Evolutionary conservation across 1,284 basidiomycete genomes (phyloP).

Genomic region (Papiliotrema fonsecae): DNA sequence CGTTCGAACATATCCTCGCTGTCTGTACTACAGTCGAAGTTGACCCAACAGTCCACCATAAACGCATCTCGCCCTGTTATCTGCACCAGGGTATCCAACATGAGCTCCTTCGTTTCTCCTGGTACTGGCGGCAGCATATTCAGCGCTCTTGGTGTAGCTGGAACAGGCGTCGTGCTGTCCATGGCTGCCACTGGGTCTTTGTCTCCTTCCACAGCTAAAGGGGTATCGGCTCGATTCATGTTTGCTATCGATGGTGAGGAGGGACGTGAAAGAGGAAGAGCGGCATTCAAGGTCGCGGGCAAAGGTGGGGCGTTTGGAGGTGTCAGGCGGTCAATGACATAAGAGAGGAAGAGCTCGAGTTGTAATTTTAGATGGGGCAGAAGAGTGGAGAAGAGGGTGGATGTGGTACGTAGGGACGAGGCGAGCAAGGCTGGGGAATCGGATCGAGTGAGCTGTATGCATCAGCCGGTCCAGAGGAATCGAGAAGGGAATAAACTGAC

Average conservation of each 20-base stretch:
- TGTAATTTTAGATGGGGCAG: slow-evolving; percentile 87
- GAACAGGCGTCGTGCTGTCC: slow-evolving; percentile 8
- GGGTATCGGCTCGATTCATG: background rate
- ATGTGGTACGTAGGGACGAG: slow-evolving; percentile 74
- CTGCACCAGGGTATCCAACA: slow-evolving; percentile 81
- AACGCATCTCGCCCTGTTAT: slow-evolving; percentile 67
- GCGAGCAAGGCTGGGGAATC: slow-evolving; percentile 78
- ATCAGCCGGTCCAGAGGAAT: background rate
- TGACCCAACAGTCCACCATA: slow-evolving; percentile 92
- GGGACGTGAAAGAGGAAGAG: slow-evolving; percentile 48
- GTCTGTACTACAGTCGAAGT: slow-evolving; percentile 96
- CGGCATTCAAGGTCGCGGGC: slow-evolving; percentile 26
- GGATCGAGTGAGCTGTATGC: slow-evolving; percentile 75
- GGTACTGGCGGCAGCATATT: slow-evolving; percentile 58
- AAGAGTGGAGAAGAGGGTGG: slow-evolving; percentile 84
- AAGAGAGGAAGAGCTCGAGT: slow-evolving; percentile 89
- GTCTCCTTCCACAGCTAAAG: slow-evolving; percentile 2
- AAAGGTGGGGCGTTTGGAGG: slow-evolving; percentile 50
- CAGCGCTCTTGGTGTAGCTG: slow-evolving; percentile 34
- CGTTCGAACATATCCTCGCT: slow-evolving; percentile 94
- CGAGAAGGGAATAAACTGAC: slow-evolving; percentile 14
- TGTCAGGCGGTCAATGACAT: slow-evolving; percentile 84
- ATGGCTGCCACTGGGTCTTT: slow-evolving; percentile 3
- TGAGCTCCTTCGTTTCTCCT: slow-evolving; percentile 81
- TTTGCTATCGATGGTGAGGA: slow-evolving; percentile 51